Conservation (phyloP, 495 filamentous ascomycete species). For the Penicillium antarcticum region DNA sequence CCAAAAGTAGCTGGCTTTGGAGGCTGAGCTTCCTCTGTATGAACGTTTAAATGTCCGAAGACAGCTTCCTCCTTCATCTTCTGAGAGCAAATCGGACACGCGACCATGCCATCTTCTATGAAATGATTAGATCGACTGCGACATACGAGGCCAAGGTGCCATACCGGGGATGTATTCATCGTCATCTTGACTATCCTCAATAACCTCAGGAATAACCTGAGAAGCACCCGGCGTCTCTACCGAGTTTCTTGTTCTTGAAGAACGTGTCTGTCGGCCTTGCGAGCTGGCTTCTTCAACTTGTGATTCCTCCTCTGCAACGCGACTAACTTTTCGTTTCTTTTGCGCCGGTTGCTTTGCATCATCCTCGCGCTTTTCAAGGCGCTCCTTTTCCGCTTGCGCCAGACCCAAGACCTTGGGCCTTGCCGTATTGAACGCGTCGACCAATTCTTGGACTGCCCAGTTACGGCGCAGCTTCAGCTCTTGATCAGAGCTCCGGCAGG, state of each 20-base stretch:
- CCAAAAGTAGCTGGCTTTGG: conserved; percentile 24
- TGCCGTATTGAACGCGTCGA: conserved; percentile 70
- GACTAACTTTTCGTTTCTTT: conserved; percentile 46
- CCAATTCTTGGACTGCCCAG: conserved; percentile 76
- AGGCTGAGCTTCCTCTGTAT: conserved; percentile 6
- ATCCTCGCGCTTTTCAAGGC: conserved; percentile 13
- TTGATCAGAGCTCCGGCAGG: conserved; percentile 73
- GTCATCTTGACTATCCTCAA: conserved; percentile 40
- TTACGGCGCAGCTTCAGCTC: conserved; percentile 82
- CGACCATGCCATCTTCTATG: conserved; percentile 68
- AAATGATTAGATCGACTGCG: conserved; percentile 25
- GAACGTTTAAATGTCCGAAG: conserved; percentile 68
- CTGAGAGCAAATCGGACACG: conserved; percentile 76
- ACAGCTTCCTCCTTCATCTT: conserved; percentile 76
- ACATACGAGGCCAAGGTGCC: neutral
- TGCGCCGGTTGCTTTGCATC: conserved; percentile 16
- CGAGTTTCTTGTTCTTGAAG: conserved; percentile 10
- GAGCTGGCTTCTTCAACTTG: conserved; percentile 8
- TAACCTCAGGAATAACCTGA: conserved; percentile 16
- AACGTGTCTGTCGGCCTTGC: conserved; percentile 40
- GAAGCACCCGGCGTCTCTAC: neutral
- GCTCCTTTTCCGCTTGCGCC: conserved; percentile 42
- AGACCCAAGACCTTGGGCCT: conserved; percentile 60
- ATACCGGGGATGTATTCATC: conserved; percentile 27
- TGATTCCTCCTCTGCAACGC: conserved; percentile 17